Conservation (phyloP, 257 asterid genomes). For the Solanum paucissectum region DNA sequence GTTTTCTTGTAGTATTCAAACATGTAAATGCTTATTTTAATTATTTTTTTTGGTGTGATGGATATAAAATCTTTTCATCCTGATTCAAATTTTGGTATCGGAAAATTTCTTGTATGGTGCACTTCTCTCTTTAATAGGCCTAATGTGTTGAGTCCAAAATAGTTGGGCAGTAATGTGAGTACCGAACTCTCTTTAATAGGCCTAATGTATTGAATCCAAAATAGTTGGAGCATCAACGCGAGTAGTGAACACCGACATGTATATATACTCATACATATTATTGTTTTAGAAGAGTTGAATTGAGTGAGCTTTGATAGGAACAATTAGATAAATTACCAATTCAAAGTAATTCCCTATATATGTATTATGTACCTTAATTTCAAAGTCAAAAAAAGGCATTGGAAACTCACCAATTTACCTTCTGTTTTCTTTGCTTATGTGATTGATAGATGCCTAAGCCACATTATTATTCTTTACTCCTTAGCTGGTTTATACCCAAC, state of each 20-base stretch:
- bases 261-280: neutral
- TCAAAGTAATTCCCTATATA: neutral
- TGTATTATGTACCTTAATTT: neutral
- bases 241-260: neutral
- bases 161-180: neutral
- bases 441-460: constrained; percentile 28
- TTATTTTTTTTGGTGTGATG: neutral
- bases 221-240: neutral
- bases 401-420: constrained; percentile 20
- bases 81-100: neutral
- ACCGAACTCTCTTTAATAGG: no score
- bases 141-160: neutral
- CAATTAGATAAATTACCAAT: neutral
- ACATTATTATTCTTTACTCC: constrained; percentile 15
- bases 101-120: neutral
- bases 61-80: neutral
- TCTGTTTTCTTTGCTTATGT: neutral
- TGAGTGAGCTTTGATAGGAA: neutral
- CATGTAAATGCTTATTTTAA: neutral
- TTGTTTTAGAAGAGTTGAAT: neutral
- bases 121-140: neutral
- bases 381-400: constrained; percentile 17
- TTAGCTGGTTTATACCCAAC: constrained; percentile 55
- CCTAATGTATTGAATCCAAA: neutral
- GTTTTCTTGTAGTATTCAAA: neutral